A percentile compares a stretch with the other conserved stretches of the same genome.
Conservation (phyloP, 2,329 filamentous ascomycete genomes). For the Colletotrichum tabaci region DNA sequence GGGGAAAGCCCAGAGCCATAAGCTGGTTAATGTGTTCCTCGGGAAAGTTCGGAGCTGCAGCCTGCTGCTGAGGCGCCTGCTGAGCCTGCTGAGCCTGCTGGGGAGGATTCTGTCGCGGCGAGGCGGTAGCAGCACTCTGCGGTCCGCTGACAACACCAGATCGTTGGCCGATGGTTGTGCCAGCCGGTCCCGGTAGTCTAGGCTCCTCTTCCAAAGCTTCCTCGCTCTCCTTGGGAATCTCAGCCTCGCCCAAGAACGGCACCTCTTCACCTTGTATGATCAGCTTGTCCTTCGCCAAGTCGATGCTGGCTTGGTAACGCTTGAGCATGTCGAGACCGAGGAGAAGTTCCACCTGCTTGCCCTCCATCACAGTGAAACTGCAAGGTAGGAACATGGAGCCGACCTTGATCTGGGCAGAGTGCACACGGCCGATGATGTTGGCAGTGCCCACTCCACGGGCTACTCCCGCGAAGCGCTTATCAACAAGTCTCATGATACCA, state of each 20-base stretch:
- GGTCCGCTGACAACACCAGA: conserved; percentile 81
- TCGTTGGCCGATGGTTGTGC: conserved; percentile 88
- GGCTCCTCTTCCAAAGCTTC: conserved; percentile 84
- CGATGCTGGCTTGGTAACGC: conserved; percentile 93
- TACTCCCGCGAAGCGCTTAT: conserved; percentile 91
- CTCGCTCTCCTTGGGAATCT: conserved; percentile 90
- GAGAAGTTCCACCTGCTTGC: conserved; percentile 93
- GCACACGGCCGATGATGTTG: conserved; percentile 93
- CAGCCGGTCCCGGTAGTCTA: conserved; percentile 85
- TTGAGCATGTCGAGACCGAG: conserved; percentile 98
- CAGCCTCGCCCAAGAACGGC: conserved; percentile 90
- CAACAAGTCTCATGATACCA: conserved; percentile 96
- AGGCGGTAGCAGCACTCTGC: conserved; percentile 47
- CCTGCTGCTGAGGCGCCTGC: conserved; percentile 47
- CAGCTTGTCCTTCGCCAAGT: conserved; percentile 86
- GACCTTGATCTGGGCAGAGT: conserved; percentile 95
- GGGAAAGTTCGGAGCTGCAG: conserved; percentile 58
- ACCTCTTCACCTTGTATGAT: conserved; percentile 92
- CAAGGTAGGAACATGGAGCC: conserved; percentile 89
- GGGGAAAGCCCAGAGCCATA: conserved; percentile 82
- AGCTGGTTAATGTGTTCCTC: conserved; percentile 83
- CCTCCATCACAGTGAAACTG: conserved; percentile 99
- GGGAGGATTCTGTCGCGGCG: conserved; percentile 45
- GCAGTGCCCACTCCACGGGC: conserved; percentile 96
- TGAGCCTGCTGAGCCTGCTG: conserved; percentile 45